Evolutionary conservation across 73 alveolate species (phyloP).

Genomic region (Paramecium biaurelia): DNA sequence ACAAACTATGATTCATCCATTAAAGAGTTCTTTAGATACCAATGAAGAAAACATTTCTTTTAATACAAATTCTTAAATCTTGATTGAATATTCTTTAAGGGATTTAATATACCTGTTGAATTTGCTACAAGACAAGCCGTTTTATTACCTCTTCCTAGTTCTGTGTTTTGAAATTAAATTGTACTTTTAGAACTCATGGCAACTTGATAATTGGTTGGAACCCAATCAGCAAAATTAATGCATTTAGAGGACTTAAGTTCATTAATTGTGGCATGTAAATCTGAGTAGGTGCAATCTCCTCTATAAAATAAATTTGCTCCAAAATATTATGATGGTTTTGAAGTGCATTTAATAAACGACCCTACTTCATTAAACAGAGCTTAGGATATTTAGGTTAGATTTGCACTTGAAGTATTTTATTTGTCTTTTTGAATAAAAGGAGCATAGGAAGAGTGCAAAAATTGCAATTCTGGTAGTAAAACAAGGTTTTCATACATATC

Average conservation of each 20-base stretch:
- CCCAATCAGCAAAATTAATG: slow-evolving; percentile 5
- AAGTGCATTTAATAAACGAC: background rate
- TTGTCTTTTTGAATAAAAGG: background rate
- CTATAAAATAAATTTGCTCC: background rate
- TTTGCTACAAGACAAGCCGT: background rate
- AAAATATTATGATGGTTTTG: background rate
- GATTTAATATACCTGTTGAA: background rate
- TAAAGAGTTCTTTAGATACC: background rate
- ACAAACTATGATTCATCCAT: background rate
- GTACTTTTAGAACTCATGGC: background rate
- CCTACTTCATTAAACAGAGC: background rate
- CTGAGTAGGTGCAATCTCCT: background rate
- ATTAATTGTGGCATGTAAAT: background rate
- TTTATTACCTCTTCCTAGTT: background rate
- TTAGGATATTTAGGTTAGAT: background rate
- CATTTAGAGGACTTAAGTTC: background rate
- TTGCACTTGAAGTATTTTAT: background rate
- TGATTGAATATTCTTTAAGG: background rate
- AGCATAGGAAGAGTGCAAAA: background rate
- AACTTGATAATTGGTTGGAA: background rate
- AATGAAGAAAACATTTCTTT: background rate
- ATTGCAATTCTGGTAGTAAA: background rate
- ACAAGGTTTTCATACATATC: background rate
- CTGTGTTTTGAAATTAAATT: background rate
- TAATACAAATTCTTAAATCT: background rate